Conservation (phyloP, 108 stramenopile genomes). For the Cylindrotheca fusiformis region DNA sequence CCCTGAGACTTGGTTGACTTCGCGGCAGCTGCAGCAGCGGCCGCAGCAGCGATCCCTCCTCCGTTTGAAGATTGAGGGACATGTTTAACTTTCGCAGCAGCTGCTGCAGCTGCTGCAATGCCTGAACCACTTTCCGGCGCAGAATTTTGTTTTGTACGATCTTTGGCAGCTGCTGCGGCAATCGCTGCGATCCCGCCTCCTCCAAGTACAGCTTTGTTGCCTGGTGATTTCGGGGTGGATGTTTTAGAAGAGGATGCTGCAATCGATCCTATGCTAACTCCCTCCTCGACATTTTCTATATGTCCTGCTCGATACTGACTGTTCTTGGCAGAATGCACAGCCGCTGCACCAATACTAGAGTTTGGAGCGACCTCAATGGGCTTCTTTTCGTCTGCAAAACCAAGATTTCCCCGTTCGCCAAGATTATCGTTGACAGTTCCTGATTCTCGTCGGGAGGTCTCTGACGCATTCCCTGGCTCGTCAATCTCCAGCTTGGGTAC, state of each 20-base stretch:
- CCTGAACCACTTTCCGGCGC: conserved; percentile 2
- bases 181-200: conserved; percentile 24
- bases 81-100: conserved; percentile 5
- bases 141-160: neutral
- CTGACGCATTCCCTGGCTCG: no score
- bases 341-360: neutral
- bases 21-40: conserved; percentile 27
- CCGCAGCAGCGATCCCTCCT: conserved; percentile 19
- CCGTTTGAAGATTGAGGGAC: neutral
- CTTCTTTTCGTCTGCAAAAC: neutral
- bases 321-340: neutral
- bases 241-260: no score
- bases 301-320: neutral
- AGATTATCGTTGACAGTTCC: no score
- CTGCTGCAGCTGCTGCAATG: conserved; percentile 30
- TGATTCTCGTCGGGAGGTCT: no score
- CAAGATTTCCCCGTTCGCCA: neutral
- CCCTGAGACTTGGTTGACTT: conserved; percentile 1
- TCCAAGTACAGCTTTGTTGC: neutral
- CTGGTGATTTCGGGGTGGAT: neutral
- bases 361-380: no score
- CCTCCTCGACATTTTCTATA: neutral
- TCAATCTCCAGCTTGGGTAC: no score
- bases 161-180: conserved; percentile 5
- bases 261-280: neutral